These are phyloP conservation scores for Dioscorea zingiberensis DNA, from an alignment of 106 monocot genomes.

Conservation along the genomic window DNA sequence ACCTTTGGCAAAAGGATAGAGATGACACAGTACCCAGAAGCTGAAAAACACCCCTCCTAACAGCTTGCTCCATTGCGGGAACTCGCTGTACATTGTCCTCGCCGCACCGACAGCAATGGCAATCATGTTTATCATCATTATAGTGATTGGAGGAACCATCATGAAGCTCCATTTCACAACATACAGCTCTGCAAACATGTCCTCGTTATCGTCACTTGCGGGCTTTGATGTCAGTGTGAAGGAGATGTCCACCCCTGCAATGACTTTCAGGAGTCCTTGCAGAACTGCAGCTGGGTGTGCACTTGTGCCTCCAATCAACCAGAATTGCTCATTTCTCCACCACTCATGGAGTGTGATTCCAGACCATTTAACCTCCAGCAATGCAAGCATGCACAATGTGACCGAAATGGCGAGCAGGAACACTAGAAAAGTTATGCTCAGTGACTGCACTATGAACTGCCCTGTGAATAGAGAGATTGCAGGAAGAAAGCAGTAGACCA, in stretches of 20 bases:
- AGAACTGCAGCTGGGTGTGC: conserved; percentile 91
- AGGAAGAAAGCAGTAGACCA: conserved; percentile 83
- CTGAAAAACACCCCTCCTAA: conserved; percentile 93
- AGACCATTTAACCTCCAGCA: conserved; percentile 90
- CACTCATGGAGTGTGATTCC: conserved; percentile 93
- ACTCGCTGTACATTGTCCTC: conserved; percentile 79
- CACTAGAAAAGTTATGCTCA: conserved; percentile 52
- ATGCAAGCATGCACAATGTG: conserved; percentile 75
- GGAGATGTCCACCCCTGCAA: conserved; percentile 90
- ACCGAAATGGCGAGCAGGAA: conserved; percentile 71
- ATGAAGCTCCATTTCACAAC: conserved; percentile 81
- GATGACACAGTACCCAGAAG: conserved; percentile 92
- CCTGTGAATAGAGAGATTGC: conserved; percentile 90
- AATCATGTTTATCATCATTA: conserved; percentile 94
- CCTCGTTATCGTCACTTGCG: conserved; percentile 41
- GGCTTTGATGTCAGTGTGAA: conserved; percentile 90
- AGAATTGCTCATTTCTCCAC: conserved; percentile 99
- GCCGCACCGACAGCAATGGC: conserved; percentile 67
- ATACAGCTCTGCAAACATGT: conserved; percentile 71
- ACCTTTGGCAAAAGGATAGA: conserved; percentile 93
- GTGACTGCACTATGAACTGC: conserved; percentile 81
- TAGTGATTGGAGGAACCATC: conserved; percentile 93
- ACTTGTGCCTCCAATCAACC: conserved; percentile 93
- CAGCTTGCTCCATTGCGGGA: conserved; percentile 86
- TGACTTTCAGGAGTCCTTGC: conserved; percentile 84